A percentile compares a stretch with the other conserved stretches of the same genome.
phyloP scores from a whole-genome alignment of 1,139 yeast species.

The Suhomyces anneliseae region DNA sequence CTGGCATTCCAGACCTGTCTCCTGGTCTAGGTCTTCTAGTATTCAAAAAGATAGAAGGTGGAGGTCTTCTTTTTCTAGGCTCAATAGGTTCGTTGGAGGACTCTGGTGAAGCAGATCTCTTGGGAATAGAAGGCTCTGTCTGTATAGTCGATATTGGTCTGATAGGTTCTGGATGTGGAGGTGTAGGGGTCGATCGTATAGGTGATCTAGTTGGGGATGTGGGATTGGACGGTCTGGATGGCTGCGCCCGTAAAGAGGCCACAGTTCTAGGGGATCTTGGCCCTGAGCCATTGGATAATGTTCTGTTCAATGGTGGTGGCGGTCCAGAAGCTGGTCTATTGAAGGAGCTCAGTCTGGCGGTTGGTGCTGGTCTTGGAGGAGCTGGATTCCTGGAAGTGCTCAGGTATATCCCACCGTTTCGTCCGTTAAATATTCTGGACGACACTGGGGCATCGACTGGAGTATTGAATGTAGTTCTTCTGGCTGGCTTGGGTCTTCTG shows the following conservation, averaged over 20 bases:
- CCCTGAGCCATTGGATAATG: too few relatives aligned
- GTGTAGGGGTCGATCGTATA: background rate
- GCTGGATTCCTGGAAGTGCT: background rate
- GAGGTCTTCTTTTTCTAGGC: constrained; percentile 4
- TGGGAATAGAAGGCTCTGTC: background rate
- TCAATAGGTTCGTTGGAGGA: background rate
- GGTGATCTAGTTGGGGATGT: too few relatives aligned
- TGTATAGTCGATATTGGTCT: background rate
- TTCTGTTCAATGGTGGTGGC: too few relatives aligned
- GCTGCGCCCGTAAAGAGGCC: too few relatives aligned
- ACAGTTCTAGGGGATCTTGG: too few relatives aligned
- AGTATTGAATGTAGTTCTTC: constrained; percentile 1
- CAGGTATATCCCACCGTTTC: background rate
- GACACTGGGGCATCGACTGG: background rate
- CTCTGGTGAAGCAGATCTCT: background rate
- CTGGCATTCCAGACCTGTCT: background rate
- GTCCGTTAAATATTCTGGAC: background rate
- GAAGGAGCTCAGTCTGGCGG: too few relatives aligned
- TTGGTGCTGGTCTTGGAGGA: too few relatives aligned
- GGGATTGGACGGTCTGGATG: too few relatives aligned
- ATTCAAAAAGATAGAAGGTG: constrained; percentile 27
- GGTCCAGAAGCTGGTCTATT: too few relatives aligned
- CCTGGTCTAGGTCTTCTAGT: constrained; percentile 15
- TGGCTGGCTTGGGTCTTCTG: constrained; percentile 1
- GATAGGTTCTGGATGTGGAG: background rate